Evolutionary conservation across 306 rosid genomes (phyloP), one percentile per base, ranked within the genome.

Genomic region (Malus asiatica): DNA sequence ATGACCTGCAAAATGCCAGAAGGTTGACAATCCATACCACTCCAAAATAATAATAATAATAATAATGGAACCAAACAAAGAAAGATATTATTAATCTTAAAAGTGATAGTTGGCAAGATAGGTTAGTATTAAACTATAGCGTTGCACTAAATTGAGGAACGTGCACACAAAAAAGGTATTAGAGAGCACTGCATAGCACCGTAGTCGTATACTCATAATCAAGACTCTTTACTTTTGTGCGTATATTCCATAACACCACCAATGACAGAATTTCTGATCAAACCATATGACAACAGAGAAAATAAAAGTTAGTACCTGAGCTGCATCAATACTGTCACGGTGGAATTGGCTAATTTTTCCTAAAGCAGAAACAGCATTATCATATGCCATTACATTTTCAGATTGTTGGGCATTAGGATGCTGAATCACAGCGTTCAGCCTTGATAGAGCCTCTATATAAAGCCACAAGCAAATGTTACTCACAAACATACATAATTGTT

Each of bases 301-400:
- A 51, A 51, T 15, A 16, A 51, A 51, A 48, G 55, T 51, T 51
- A 51, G 55, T 71, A 95, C 97, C 99, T 95, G 97, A 69, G 91
- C 84, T 63, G 96, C 86, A 84, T 90, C 97, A 75, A 95, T 89
- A 80, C 90, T 82, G 71, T 90, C 97, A 25, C 96, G 96, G 74
- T 95, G 97, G 70, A 80, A 95, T 72, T 88, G 85, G 71, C 97
- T 88, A 74, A 95, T 95, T 85, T 95, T 95, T 32, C 99, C 99
- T 40, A 95, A 75, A 51, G 99, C 97, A 30, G 99, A 95, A 79
- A 95, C 97, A 72, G 99, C 99, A 84, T 95, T 95, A 84, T 95
- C 99, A 75, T 95, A 95, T 71, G 99, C 96, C 99, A 95, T 92
- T 13, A 90, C 59, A 72, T 90, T 90, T 66, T 92, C 99, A 65